phyloP scores from a whole-genome alignment of 1,284 basidiomycete species.

The Trametes versicolor region DNA sequence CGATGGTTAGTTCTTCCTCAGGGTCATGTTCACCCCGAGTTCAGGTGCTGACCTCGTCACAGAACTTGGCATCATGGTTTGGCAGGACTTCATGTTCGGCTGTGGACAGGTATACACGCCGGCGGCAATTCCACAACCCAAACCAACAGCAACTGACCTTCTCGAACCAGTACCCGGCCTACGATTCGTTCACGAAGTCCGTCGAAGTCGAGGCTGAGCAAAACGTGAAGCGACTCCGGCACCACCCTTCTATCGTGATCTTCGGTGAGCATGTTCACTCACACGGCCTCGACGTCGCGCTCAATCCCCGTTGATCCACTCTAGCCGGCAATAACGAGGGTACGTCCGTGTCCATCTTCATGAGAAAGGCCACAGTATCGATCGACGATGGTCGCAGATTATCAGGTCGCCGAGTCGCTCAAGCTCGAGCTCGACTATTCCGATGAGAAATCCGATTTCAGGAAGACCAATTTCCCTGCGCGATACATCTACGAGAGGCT shows the following conservation, averaged over 20 bases:
- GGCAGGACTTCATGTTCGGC: conserved; percentile 92
- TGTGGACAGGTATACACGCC: conserved; percentile 62
- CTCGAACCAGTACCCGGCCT: conserved; percentile 71
- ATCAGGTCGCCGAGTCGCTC: conserved; percentile 81
- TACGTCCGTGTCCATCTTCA: conserved; percentile 38
- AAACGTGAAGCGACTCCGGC: conserved; percentile 76
- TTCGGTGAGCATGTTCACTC: conserved; percentile 60
- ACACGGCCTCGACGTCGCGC: background rate
- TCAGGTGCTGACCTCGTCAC: conserved; percentile 10
- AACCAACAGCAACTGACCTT: conserved; percentile 1
- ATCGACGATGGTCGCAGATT: conserved; percentile 57
- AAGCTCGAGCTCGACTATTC: conserved; percentile 84
- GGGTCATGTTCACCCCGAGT: background rate
- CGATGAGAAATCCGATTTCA: conserved; percentile 84
- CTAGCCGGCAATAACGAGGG: conserved; percentile 91
- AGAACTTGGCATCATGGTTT: conserved; percentile 79
- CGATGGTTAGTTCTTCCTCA: conserved; percentile 60
- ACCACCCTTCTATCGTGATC: conserved; percentile 86
- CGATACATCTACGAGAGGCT: conserved; percentile 88
- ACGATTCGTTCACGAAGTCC: conserved; percentile 73
- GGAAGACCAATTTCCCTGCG: conserved; percentile 86
- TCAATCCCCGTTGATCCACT: conserved; percentile 2
- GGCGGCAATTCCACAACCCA: conserved; percentile 14
- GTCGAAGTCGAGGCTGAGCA: conserved; percentile 77
- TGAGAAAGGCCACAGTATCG: background rate